phyloP scores from a whole-genome alignment of 2,329 filamentous ascomycete species.

The Diplodia sapinea region DNA sequence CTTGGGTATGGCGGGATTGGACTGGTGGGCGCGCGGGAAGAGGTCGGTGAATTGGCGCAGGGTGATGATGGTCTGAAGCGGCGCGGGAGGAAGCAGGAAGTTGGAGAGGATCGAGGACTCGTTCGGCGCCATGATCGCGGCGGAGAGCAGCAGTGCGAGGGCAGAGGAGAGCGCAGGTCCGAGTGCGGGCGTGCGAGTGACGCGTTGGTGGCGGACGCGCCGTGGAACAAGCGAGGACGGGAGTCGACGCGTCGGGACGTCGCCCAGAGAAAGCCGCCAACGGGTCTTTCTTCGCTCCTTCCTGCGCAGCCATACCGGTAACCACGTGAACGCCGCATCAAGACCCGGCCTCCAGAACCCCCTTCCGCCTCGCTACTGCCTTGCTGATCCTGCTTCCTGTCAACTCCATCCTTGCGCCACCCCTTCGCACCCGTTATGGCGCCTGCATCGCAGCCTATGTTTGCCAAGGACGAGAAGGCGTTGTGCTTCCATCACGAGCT shows the following conservation, averaged over 20 bases:
- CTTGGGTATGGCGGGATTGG: conserved; percentile 69
- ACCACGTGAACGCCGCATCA: conserved; percentile 28
- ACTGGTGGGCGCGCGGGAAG: conserved; percentile 71
- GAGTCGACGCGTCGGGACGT: conserved; percentile 29
- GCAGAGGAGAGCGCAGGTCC: neutral
- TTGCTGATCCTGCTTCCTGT: conserved; percentile 8
- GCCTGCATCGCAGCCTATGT: conserved; percentile 60
- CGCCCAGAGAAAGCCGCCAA: conserved; percentile 19
- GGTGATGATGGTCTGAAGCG: conserved; percentile 74
- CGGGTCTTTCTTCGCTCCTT: conserved; percentile 22
- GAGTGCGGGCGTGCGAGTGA: neutral
- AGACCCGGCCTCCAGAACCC: conserved; percentile 1
- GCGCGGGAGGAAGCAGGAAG: conserved; percentile 78
- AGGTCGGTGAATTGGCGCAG: conserved; percentile 76
- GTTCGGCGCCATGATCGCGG: conserved; percentile 67
- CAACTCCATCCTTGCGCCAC: conserved; percentile 18
- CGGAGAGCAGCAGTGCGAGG: neutral
- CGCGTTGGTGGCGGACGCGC: conserved; percentile 26
- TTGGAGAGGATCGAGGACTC: conserved; percentile 77
- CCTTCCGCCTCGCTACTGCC: conserved; percentile 16
- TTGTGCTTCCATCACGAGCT: conserved; percentile 97
- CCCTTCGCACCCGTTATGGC: conserved; percentile 60
- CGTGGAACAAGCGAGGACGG: conserved; percentile 27
- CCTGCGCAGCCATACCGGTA: conserved; percentile 14
- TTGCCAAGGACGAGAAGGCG: conserved; percentile 82